Evolutionary conservation across 2,329 filamentous ascomycete genomes (phyloP).

Genomic region (Cytospora leucostoma): DNA sequence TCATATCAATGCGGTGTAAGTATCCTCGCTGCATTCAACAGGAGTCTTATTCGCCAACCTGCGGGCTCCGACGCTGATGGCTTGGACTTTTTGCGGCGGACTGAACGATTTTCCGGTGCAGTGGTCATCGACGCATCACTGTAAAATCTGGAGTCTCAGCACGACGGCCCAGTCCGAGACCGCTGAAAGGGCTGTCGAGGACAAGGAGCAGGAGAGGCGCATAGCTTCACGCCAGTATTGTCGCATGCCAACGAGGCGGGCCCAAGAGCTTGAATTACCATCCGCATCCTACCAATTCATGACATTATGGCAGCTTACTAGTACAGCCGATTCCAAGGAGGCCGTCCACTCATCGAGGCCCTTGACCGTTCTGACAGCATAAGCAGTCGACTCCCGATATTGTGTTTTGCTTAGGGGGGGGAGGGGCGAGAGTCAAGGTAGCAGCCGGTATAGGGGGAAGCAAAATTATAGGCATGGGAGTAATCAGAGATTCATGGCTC

Average conservation of each 20-base stretch:
- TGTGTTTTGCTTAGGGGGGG: no score
- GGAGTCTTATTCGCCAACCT: neutral
- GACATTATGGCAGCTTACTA: slow-evolving; percentile 5
- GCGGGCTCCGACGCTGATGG: neutral
- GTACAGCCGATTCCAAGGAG: neutral
- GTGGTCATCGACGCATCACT: neutral
- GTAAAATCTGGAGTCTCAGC: neutral
- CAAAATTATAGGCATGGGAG: no score
- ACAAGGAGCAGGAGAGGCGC: neutral
- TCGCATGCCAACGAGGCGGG: slow-evolving; percentile 1
- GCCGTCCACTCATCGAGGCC: no score
- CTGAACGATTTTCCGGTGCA: no score
- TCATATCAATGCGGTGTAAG: neutral
- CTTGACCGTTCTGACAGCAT: no score
- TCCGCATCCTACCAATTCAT: slow-evolving; percentile 8
- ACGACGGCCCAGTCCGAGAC: neutral
- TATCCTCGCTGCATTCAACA: neutral
- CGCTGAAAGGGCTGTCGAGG: neutral
- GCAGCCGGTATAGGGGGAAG: no score
- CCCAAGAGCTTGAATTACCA: neutral
- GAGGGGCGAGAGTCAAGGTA: no score
- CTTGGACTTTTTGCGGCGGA: no score
- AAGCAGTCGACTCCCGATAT: no score
- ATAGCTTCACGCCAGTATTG: slow-evolving; percentile 4
- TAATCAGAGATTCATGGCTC: no score